Evolutionary conservation across 2,329 filamentous ascomycete genomes (phyloP).

Genomic region (Fusarium praegraminearum): DNA sequence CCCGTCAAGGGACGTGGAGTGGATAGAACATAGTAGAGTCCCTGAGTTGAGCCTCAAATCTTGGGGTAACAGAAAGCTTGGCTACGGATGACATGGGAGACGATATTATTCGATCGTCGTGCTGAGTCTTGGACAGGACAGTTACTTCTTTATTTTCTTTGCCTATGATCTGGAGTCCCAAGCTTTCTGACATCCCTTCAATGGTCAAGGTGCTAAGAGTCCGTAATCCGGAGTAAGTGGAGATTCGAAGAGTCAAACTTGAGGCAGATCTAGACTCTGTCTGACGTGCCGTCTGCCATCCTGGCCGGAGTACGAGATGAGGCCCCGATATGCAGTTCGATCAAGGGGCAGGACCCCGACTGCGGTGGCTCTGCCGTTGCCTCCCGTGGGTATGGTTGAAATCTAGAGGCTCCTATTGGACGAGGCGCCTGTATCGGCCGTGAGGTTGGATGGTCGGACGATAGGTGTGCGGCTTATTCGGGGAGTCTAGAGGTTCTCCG

Average conservation of each 20-base stretch:
- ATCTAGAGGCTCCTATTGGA: constrained; percentile 24
- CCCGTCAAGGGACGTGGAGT: constrained; percentile 10
- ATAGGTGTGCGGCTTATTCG: constrained; percentile 32
- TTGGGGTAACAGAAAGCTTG: constrained; percentile 1
- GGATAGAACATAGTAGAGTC: constrained; percentile 1
- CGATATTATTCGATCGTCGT: neutral
- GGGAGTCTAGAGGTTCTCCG: constrained; percentile 35
- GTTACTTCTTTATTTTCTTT: neutral
- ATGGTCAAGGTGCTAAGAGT: constrained; percentile 14
- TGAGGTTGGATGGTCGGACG: constrained; percentile 15
- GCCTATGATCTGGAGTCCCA: neutral
- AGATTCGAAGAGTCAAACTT: constrained; percentile 17
- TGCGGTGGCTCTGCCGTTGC: constrained; percentile 22
- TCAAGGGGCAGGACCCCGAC: constrained; percentile 13
- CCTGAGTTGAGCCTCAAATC: constrained; percentile 20
- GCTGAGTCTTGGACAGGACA: neutral
- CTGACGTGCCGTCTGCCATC: constrained; percentile 6
- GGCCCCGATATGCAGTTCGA: constrained; percentile 24
- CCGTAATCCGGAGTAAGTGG: constrained; percentile 34
- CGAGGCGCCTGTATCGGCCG: constrained; percentile 23
- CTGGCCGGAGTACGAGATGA: constrained; percentile 16
- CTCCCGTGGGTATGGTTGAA: constrained; percentile 14
- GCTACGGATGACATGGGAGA: neutral
- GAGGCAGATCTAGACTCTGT: constrained; percentile 19
- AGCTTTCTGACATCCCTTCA: neutral